Percentiles rank a stretch among this genome's conserved stretches.
Evolutionary conservation across 2,329 filamentous ascomycete species (phyloP).

Genomic region (Neopestalotiopsis clavispora): DNA sequence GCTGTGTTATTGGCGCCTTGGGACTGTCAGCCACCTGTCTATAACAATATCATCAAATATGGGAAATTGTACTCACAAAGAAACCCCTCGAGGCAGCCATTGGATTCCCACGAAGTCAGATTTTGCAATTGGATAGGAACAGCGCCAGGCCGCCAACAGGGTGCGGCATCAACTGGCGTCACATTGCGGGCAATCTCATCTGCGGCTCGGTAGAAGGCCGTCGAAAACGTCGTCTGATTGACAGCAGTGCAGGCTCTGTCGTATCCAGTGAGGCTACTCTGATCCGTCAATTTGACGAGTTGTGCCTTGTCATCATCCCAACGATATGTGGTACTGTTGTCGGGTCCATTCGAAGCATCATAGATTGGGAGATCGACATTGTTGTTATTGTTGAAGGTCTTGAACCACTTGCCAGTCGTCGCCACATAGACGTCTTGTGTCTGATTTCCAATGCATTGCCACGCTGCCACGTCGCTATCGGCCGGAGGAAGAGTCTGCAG

Average conservation of each 20-base stretch:
- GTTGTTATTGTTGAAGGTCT: slow-evolving; percentile 31
- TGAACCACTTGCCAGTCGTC: slow-evolving; percentile 48
- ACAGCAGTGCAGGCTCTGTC: slow-evolving; percentile 46
- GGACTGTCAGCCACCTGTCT: slow-evolving; percentile 17
- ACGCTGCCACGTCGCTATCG: slow-evolving; percentile 29
- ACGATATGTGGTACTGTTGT: slow-evolving; percentile 32
- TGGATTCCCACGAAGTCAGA: slow-evolving; percentile 38
- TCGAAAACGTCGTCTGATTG: slow-evolving; percentile 47
- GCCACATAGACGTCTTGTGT: slow-evolving; percentile 42
- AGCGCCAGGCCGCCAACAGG: slow-evolving; percentile 45
- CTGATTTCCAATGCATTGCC: slow-evolving; percentile 52
- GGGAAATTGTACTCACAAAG: slow-evolving; percentile 39
- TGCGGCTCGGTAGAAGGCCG: slow-evolving; percentile 43
- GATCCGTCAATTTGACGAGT: slow-evolving; percentile 31
- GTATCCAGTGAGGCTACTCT: slow-evolving; percentile 36
- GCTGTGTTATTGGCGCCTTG: slow-evolving; percentile 49
- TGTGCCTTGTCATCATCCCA: slow-evolving; percentile 32
- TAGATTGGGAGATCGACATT: slow-evolving; percentile 34
- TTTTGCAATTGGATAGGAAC: slow-evolving; percentile 46
- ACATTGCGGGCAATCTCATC: slow-evolving; percentile 30
- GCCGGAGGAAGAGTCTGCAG: neutral
- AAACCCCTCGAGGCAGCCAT: slow-evolving; percentile 47
- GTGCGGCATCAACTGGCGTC: slow-evolving; percentile 40
- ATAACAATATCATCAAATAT: neutral
- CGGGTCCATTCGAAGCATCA: slow-evolving; percentile 42